Evolutionary conservation across 2,329 filamentous ascomycete genomes (phyloP).

Genomic region (Alternaria sp.): DNA sequence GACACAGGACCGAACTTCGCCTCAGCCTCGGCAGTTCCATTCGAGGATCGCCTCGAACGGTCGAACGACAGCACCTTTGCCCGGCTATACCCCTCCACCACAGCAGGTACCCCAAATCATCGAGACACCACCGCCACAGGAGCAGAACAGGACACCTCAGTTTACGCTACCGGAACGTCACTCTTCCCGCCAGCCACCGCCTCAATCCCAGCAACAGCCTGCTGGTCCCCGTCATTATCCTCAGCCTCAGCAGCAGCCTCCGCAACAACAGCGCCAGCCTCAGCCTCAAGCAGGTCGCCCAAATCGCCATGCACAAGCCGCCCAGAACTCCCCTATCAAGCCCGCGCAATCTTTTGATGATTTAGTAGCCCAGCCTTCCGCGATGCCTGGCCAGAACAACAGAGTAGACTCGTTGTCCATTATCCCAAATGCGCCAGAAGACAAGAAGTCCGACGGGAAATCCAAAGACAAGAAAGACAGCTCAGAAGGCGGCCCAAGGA

Average conservation of each 20-base stretch:
- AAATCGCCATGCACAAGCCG: slow-evolving; percentile 43
- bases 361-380: slow-evolving; percentile 71
- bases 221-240: slow-evolving; percentile 27
- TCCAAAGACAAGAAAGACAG: slow-evolving; percentile 75
- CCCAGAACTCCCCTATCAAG: slow-evolving; percentile 51
- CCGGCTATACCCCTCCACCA: slow-evolving; percentile 53
- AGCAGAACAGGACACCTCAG: slow-evolving; percentile 44
- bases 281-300: slow-evolving; percentile 26
- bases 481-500: slow-evolving; percentile 69
- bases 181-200: slow-evolving; percentile 55
- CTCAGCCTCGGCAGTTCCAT: slow-evolving; percentile 61
- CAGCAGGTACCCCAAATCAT: slow-evolving; percentile 65
- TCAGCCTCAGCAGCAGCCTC: slow-evolving; percentile 21
- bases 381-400: slow-evolving; percentile 71
- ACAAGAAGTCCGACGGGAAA: slow-evolving; percentile 78
- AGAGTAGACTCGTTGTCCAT: slow-evolving; percentile 82
- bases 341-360: slow-evolving; percentile 67
- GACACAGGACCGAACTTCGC: slow-evolving; percentile 45
- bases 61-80: slow-evolving; percentile 62
- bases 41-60: slow-evolving; percentile 66
- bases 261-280: slow-evolving; percentile 35
- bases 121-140: slow-evolving; percentile 65
- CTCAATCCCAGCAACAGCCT: slow-evolving; percentile 23
- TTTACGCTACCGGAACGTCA: slow-evolving; percentile 61
- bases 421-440: slow-evolving; percentile 76